Evolutionary conservation across 1,284 basidiomycete genomes (phyloP), one percentile per base, ranked within the genome.

Genomic region (Malassezia furfur): DNA sequence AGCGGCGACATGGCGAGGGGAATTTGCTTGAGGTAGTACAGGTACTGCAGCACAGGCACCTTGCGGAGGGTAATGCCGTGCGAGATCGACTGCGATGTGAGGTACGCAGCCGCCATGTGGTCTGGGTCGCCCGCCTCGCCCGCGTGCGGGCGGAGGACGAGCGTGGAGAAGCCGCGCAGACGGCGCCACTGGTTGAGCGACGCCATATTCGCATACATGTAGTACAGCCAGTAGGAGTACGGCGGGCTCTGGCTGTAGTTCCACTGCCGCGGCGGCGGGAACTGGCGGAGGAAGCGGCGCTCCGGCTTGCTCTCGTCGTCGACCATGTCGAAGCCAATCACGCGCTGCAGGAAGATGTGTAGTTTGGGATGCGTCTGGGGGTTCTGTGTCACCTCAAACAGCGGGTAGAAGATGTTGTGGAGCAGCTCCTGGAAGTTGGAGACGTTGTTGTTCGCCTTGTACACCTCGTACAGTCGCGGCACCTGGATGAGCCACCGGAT

Each of bases 41-140:
- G 70, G 60, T 78, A 77, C 65, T 81, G 80, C 35, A 81, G 78
- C 0, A 91, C 91, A 0, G 93, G 94, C 1, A 98, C 93, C 76
- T 98, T 99, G 60, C 94, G 86, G 11, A 99, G 81, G 21, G 96
- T 79, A 73, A 99, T 99, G 37, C 94, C 94, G 74, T 99, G 94
- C 14, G 93, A 96, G 75, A 99, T 98, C 0, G 91, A 96, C 74
- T 98, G 93, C 5, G 91, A 87, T 0, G 90, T 91, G 25, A 99
- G 81, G 81, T 90, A 98, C 1, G 93, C 87, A 0, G 93, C 88
- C 0, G 91, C 89, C 19, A 98, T 81, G 76, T 98, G 94, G 75
- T 98, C 93, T 0, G 94, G 89, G 74, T 99, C 94, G 38, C 94
- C 94, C 1, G 94, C 94, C 79, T 99, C 94, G 52, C 94, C 94